Evolutionary conservation across 768 basidiomycete species (phyloP), one percentile per base, ranked within the genome.

Genomic region (Panaeolus cyanescens): DNA sequence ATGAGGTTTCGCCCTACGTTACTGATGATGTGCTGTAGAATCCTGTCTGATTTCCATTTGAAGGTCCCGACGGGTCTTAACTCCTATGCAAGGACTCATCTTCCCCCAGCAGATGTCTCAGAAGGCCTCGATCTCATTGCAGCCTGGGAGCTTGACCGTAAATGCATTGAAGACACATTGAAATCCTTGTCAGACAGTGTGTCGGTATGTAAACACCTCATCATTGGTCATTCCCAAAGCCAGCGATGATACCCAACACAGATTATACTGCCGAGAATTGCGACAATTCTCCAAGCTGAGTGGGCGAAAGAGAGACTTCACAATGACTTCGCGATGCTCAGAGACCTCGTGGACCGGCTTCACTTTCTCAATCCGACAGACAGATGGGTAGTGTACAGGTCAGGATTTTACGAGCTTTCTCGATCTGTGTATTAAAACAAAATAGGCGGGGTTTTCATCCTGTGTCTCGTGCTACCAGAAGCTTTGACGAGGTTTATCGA

Each of bases 131-230:
- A 55, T 32, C 66, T 66, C 56, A 64, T 68, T 25, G 61, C 58
- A 34, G 56, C 19, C 54, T 68, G 65, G 65, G 45, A 58, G 5
- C 32, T 54, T 9, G 67, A 68, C 32, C 59, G 67, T 36, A 32
- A 62, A 40, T 55, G 60, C 55, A 63, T 68, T 2, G 37, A 30
- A 3, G 45, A 56, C 31, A 42, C 65, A 5, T 50, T 66, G 39
- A 36, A 36, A 4, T 54, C 57, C 20, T 58, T 67, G 28, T 25
- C n/a, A 17, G 42, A 56, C 1, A 53, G 32, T 6, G 61, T 68
- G 32, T 32, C 25, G 56, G 67, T 66, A 32, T n/a, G 63, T 28
- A 15, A n/a, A 10, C 10, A 32, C 17, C n/a, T 32, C n/a, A n/a
- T n/a, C n/a, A n/a, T n/a, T n/a, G 15, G 25, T 37, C 7, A 31